Base-by-base conservation (phyloP, 2,329 filamentous ascomycete species). In the Cladosporium austrohemisphaericum region DNA sequence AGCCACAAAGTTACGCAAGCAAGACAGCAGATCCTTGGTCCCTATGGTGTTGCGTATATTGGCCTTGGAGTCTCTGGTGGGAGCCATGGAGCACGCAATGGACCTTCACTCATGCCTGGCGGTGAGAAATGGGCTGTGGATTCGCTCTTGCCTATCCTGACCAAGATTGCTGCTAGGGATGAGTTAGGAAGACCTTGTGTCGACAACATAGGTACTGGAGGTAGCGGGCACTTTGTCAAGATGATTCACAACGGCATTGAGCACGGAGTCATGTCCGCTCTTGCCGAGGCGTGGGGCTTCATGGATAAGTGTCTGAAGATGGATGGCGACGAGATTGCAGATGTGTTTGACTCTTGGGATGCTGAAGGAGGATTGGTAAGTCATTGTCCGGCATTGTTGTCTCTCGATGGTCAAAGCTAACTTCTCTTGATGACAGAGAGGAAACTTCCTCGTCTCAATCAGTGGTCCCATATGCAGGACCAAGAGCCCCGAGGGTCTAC, bases 191-290 rank as follows among this genome's bases (percentile, higher is more conserved):
- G 63, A 8, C 75, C 77, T 0, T 82, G 79, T 53, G 75, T 78
- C 2, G 70, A 65, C 1, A 68, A 71, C 20, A 68, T 80, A 38
- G 79, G 79, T 0, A 71, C 74, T 0, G 72, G 72, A 0, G 79
- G 79, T 4, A 72, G 73, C 3, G 79, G 79, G 0, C 79, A 83
- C 58, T 83, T 76, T 54, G 77, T 82, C 6, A 83, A 83, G 65
- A 83, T 82, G 78, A 71, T 81, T 2, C 79, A 83, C 57, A 81
- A 83, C 53, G 79, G 78, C 0, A 82, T 83, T 48, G 79, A 83
- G 57, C 77, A 81, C 43, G 79, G 76, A 1, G 78, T 83, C 71
- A 70, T 83, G 60, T 75, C 74, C n/a, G 65, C 70, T 0, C 64
- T 80, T 6, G 74, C 73, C 14, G 79, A 83, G 57, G 74, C 74